Evolutionary conservation across 176 grass and related monocot genomes (phyloP).

Genomic region (Triticum timopheevii): DNA sequence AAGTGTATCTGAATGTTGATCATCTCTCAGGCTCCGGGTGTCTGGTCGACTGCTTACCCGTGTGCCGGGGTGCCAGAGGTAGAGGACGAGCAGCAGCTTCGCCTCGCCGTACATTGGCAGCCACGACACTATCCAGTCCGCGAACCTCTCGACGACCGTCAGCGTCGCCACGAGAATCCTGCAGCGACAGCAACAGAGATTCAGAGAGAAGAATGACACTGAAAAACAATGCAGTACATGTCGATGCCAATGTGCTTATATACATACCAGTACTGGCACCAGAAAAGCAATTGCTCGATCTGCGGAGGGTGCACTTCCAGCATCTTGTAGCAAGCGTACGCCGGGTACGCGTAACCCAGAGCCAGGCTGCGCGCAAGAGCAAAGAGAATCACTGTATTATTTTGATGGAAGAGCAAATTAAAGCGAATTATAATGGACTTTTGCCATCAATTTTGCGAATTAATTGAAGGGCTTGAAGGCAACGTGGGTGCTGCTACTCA

Average conservation of each 20-base stretch:
- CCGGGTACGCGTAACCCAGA: conserved; percentile 70
- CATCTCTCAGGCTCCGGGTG: background rate
- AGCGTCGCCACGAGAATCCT: conserved; percentile 75
- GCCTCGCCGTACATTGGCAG: conserved; percentile 74
- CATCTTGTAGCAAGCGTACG: conserved; percentile 80
- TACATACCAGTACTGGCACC: conserved; percentile 89
- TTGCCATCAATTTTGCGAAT: background rate
- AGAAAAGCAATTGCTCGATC: conserved; percentile 70
- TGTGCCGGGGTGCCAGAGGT: conserved; percentile 71
- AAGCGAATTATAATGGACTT: background rate
- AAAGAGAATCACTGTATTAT: background rate
- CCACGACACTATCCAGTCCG: conserved; percentile 56
- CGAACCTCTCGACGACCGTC: conserved; percentile 52
- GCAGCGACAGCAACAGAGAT: background rate
- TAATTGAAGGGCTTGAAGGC: background rate
- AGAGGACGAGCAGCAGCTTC: conserved; percentile 63
- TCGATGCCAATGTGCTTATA: background rate
- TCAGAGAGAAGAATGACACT: background rate
- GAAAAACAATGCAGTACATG: background rate
- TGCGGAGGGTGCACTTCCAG: conserved; percentile 47
- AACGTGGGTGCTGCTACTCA: conserved; percentile 25
- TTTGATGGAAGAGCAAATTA: background rate
- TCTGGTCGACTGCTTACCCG: conserved; percentile 1
- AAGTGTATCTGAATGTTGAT: background rate
- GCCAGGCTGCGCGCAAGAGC: conserved; percentile 30